Percentiles rank a stretch among this genome's conserved stretches.
phyloP scores from a whole-genome alignment of 768 basidiomycete species.

The Infundibulicybe gibba region DNA sequence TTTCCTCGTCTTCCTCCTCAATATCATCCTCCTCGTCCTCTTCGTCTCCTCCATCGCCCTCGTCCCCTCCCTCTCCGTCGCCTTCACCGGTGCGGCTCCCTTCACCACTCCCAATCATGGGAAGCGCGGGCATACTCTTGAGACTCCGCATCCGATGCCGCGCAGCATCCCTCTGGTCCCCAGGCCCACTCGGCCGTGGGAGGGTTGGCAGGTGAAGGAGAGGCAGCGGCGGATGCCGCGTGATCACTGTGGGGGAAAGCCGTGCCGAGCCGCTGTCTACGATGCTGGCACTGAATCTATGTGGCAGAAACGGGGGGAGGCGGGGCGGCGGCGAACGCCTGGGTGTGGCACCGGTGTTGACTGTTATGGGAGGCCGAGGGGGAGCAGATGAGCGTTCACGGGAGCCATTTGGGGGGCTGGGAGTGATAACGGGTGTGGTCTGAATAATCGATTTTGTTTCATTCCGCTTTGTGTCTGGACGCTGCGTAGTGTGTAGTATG shows the following conservation, averaged over 20 bases:
- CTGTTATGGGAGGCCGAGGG: no score
- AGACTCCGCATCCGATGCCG: constrained; percentile 24
- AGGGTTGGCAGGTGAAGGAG: constrained; percentile 48
- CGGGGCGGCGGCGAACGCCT: not conserved
- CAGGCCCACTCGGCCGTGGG: constrained; percentile 21
- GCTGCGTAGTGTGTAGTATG: no score
- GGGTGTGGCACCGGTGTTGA: no score
- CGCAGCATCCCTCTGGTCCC: constrained; percentile 9
- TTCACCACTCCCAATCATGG: constrained; percentile 23
- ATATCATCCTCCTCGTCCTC: constrained; percentile 30
- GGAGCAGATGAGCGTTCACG: no score
- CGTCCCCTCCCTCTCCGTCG: constrained; percentile 29
- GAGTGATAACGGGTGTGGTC: no score
- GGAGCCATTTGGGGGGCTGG: no score
- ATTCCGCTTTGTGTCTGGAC: constrained; percentile 2
- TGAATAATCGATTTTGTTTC: constrained; percentile 6
- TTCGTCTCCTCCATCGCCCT: constrained; percentile 22
- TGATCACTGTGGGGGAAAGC: constrained; percentile 25
- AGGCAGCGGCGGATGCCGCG: constrained; percentile 28
- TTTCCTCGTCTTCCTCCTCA: constrained; percentile 30
- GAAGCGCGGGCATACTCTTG: constrained; percentile 53
- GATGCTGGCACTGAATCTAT: constrained; percentile 21
- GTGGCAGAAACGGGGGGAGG: constrained; percentile 12
- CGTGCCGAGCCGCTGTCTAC: constrained; percentile 14
- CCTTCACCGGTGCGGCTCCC: constrained; percentile 28